Evolutionary conservation across 352 stramenopile genomes (phyloP).

Genomic region (Globisporangium polare): DNA sequence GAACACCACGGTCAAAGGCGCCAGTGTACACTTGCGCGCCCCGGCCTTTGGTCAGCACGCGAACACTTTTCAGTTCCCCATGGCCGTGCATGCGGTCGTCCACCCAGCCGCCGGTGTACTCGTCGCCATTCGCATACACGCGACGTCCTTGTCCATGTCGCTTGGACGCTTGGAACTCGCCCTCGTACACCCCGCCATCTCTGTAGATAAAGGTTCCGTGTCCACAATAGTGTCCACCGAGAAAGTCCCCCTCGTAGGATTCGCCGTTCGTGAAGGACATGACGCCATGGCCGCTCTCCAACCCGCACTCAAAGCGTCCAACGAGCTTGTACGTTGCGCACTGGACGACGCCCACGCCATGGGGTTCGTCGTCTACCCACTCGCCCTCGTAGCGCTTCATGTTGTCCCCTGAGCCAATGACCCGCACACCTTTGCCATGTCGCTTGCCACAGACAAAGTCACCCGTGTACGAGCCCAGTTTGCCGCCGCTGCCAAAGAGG

Average conservation of each 20-base stretch:
- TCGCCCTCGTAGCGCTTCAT: constrained; percentile 60
- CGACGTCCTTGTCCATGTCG: constrained; percentile 46
- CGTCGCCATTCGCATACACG: constrained; percentile 47
- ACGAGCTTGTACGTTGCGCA: constrained; percentile 50
- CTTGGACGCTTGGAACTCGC: constrained; percentile 39
- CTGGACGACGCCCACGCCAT: constrained; percentile 56
- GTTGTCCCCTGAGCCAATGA: constrained; percentile 33
- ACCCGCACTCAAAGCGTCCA: constrained; percentile 45
- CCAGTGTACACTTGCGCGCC: constrained; percentile 41
- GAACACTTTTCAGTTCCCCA: constrained; percentile 31
- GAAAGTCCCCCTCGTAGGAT: constrained; percentile 64
- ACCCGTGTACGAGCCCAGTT: constrained; percentile 55
- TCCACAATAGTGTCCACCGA: constrained; percentile 41
- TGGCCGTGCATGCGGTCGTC: constrained; percentile 56
- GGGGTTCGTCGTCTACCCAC: constrained; percentile 53
- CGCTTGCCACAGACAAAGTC: constrained; percentile 50
- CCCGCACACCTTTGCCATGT: constrained; percentile 55
- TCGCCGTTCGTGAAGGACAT: constrained; percentile 63
- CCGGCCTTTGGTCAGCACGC: background rate
- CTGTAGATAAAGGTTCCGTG: constrained; percentile 36
- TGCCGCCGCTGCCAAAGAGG: constrained; percentile 35
- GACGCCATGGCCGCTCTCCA: constrained; percentile 50
- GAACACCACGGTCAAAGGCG: constrained; percentile 35
- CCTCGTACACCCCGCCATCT: constrained; percentile 57
- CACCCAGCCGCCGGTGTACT: constrained; percentile 55